phyloP scores from a whole-genome alignment of 345 rosid species.

The Boechera retrofracta region DNA sequence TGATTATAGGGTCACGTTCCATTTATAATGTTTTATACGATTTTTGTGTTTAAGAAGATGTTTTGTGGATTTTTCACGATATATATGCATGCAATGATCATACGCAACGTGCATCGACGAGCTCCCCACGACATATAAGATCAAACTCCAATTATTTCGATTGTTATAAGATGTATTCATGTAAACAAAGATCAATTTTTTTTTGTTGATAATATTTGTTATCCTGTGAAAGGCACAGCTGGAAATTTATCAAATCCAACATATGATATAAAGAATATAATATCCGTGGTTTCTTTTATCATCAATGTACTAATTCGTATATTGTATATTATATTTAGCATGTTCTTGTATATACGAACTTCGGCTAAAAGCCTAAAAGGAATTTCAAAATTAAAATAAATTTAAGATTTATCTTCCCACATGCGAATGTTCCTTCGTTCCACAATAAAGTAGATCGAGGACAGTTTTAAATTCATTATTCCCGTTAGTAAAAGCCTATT shows the following conservation, averaged over 20 bases:
- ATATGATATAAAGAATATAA: background rate
- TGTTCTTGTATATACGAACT: background rate
- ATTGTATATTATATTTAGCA: background rate
- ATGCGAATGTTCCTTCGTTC: slow-evolving; percentile 39
- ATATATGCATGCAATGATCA: slow-evolving; percentile 38
- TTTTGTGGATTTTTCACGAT: slow-evolving; percentile 5
- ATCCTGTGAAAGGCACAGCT: background rate
- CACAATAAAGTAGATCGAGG: slow-evolving; percentile 5
- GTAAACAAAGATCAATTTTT: background rate
- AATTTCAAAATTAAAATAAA: slow-evolving; percentile 26
- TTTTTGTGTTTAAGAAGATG: background rate
- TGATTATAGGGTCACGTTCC: slow-evolving; percentile 18
- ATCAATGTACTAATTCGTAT: background rate
- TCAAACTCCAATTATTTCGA: slow-evolving; percentile 15
- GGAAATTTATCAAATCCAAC: background rate
- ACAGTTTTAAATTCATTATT: slow-evolving; percentile 21
- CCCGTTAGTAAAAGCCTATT: background rate
- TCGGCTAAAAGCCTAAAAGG: slow-evolving; percentile 20
- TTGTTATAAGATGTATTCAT: background rate
- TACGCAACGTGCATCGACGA: slow-evolving; percentile 42
- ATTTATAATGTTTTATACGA: slow-evolving; percentile 11
- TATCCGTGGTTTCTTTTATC: background rate
- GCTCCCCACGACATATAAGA: slow-evolving; percentile 30
- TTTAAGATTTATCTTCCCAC: slow-evolving; percentile 16
- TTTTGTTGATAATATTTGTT: background rate